Conservation (phyloP, 176 grass and related monocot species). For the Eleusine indica region DNA sequence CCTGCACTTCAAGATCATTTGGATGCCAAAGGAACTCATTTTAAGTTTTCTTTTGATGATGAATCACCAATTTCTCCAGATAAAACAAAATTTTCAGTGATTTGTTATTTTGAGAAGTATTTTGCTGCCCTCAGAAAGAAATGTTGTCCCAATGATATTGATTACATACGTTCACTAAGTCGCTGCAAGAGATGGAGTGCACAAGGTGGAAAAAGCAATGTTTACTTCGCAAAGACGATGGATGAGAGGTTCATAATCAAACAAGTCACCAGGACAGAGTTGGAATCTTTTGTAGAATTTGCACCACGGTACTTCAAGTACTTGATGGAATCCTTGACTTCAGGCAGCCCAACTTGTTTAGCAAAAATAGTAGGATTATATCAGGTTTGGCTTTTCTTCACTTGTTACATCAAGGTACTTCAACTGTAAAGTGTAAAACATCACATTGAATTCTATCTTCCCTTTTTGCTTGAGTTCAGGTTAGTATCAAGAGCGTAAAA, state of each 20-base stretch:
- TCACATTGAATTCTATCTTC: constrained; percentile 24
- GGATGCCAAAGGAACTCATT: constrained; percentile 67
- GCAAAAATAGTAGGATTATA: constrained; percentile 92
- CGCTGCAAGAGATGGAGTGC: constrained; percentile 96
- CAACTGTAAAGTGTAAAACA: background rate
- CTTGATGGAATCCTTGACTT: constrained; percentile 66
- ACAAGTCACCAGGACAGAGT: constrained; percentile 87
- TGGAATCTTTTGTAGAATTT: constrained; percentile 94
- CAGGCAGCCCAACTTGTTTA: constrained; percentile 79
- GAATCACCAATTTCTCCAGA: constrained; percentile 68
- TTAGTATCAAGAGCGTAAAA: constrained; percentile 73
- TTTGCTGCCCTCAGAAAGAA: constrained; percentile 78
- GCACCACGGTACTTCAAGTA: constrained; percentile 88
- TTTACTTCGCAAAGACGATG: constrained; percentile 93
- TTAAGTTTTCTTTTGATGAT: constrained; percentile 86
- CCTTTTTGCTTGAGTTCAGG: constrained; percentile 57
- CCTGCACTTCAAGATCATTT: constrained; percentile 38
- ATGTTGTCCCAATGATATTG: constrained; percentile 79
- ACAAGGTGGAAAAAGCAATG: constrained; percentile 98
- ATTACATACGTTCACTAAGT: constrained; percentile 84
- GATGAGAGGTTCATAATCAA: constrained; percentile 98
- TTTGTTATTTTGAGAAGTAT: constrained; percentile 87
- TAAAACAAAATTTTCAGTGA: constrained; percentile 85
- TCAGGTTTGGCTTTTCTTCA: constrained; percentile 65
- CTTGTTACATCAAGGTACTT: background rate